Conservation (phyloP, 179 eudicot species). For the Sideroxylon spinosum region DNA sequence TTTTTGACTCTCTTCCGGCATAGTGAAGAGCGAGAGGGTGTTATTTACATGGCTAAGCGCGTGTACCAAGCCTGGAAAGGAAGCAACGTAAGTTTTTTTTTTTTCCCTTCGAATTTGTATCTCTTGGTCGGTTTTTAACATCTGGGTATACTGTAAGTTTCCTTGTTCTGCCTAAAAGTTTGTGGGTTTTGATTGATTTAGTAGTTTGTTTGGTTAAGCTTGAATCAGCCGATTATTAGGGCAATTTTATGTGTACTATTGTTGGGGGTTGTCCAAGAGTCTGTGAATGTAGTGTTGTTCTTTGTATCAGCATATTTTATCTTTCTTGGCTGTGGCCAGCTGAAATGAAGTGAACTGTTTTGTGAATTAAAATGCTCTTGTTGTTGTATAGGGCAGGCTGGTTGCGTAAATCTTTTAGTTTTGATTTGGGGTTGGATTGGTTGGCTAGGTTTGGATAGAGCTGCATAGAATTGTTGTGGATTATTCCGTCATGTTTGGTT, state of each 20-base stretch:
- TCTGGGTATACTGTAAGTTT: conserved; percentile 17
- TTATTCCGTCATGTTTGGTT: neutral
- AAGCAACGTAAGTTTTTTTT: conserved; percentile 31
- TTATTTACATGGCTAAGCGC: conserved; percentile 9
- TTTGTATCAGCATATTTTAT: neutral
- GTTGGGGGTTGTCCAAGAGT: neutral
- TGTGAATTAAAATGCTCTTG: neutral
- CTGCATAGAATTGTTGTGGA: neutral
- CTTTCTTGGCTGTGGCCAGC: neutral
- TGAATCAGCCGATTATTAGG: conserved; percentile 5
- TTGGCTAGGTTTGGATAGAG: neutral
- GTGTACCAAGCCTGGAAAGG: conserved; percentile 21
- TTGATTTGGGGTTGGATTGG: neutral
- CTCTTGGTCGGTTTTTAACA: neutral
- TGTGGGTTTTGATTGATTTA: conserved; percentile 12
- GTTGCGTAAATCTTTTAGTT: neutral
- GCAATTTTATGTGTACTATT: neutral
- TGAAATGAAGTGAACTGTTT: neutral
- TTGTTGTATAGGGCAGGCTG: neutral
- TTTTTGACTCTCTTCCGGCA: conserved; percentile 18
- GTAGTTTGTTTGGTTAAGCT: neutral
- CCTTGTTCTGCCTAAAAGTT: neutral
- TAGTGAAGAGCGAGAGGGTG: conserved; percentile 6
- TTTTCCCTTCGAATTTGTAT: neutral
- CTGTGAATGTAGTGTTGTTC: neutral